Percentiles rank a stretch among this genome's conserved stretches.
phyloP scores from a whole-genome alignment of 2,329 filamentous ascomycete genomes.

The Fusarium agapanthi region DNA sequence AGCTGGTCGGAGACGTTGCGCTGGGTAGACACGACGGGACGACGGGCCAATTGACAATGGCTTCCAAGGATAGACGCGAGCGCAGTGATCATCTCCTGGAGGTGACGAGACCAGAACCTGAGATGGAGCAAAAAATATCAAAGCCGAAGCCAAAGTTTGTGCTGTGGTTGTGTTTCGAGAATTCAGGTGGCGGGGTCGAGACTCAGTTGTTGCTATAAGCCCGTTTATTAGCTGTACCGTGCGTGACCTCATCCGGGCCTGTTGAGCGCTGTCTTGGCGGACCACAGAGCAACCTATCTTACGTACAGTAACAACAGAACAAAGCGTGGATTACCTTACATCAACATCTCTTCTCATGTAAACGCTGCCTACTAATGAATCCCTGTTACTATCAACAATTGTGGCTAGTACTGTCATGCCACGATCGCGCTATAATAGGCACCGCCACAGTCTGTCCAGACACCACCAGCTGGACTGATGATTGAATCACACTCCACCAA shows the following conservation, averaged over 20 bases:
- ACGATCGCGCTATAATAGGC: neutral
- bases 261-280: conserved; percentile 30
- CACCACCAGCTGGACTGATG: neutral
- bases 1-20: conserved; percentile 6
- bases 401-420: conserved; percentile 2
- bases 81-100: conserved; percentile 38
- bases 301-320: neutral
- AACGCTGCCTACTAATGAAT: neutral
- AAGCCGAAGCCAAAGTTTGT: conserved; percentile 17
- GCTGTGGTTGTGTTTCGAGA: conserved; percentile 29
- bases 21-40: conserved; percentile 21
- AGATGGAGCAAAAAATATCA: conserved; percentile 10
- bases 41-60: conserved; percentile 32
- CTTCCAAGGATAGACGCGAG: conserved; percentile 12
- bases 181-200: conserved; percentile 41
- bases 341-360: neutral
- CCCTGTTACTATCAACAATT: neutral
- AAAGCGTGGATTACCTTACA: neutral
- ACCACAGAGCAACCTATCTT: conserved; percentile 10
- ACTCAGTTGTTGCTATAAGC: conserved; percentile 27
- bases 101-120: neutral
- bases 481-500: neutral
- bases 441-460: conserved; percentile 1
- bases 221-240: conserved; percentile 31
- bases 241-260: conserved; percentile 40